phyloP scores from a whole-genome alignment of 129 eudicot species.

The Arctium lappa region DNA sequence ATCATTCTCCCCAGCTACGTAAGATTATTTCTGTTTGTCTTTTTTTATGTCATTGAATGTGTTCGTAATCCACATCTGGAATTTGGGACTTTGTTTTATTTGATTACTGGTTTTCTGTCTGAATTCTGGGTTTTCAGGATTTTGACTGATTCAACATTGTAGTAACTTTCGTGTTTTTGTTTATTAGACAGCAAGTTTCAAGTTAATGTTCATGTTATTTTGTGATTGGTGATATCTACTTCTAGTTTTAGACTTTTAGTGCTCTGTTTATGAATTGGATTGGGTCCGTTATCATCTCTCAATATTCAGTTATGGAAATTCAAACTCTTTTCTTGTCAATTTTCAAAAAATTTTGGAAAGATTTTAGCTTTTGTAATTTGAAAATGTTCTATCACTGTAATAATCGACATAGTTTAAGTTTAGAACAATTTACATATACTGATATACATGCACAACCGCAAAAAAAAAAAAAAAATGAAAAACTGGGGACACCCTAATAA shows the following conservation, averaged over 20 bases:
- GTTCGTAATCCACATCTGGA: neutral
- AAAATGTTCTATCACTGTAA: neutral
- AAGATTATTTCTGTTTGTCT: constrained; percentile 13
- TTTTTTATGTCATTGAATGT: neutral
- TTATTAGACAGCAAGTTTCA: neutral
- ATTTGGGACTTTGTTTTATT: constrained; percentile 4
- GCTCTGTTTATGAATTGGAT: constrained; percentile 4
- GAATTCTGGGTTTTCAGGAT: neutral
- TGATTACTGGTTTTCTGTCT: neutral
- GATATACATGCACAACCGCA: neutral
- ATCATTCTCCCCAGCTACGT: constrained; percentile 36
- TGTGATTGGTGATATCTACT: neutral
- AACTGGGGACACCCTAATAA: neutral
- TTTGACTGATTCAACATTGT: constrained; percentile 29
- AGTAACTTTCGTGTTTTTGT: neutral
- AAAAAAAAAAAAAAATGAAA: no score
- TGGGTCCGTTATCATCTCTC: neutral
- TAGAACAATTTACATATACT: neutral
- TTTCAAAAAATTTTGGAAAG: neutral
- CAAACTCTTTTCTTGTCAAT: neutral
- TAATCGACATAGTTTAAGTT: neutral
- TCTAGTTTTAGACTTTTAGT: neutral
- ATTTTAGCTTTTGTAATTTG: neutral
- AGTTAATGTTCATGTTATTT: neutral
- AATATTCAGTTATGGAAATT: neutral